Evolutionary conservation across 441 rosid species (phyloP), one percentile per base, ranked within the genome.

Genomic region (Hura crepitans): DNA sequence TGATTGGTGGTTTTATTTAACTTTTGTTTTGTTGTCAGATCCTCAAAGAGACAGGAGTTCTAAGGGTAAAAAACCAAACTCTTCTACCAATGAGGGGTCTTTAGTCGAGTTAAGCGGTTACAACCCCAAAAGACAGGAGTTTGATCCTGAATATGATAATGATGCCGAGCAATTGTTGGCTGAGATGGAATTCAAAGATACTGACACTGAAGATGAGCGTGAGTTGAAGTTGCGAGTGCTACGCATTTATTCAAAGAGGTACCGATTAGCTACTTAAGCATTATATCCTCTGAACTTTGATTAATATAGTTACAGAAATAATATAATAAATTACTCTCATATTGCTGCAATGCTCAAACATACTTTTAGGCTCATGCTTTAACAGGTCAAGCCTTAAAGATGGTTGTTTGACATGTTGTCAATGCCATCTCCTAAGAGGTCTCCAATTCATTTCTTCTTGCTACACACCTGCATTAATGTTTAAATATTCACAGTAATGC

Each of bases 101-200:
- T 80, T 92, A 80, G 74, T 90, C 72, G 97, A 90, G 66, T 25
- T 75, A 72, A 89, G 99, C 47, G 91, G 90, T 71, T 92, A 84
- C 79, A 94, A 90, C 71, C 71, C 84, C 56, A 94, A 90, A 81
- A 82, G 97, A 78, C 85, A 81, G 73, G 97, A 94, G 67, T 94
- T 94, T 72, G 99, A 94, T 75, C 86, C 92, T 22, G 99, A 92
- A 71, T 94, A 92, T 35, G 99, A 92, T 70, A 92, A 94, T 63
- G 99, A 92, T 69, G 96, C 97, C 43, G 99, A 94, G 85, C 92
- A 86, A 70, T 81, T 92, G 73, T 85, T 92, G 69, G 96, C 99
- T 66, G 99, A 94, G 78, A 94, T 94, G 99, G 97, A 94, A 77
- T 90, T 92, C 70, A 92, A 90, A 81, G 97, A 92, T 11, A 69